Conservation (phyloP, 371 early-diverging fungal genomes). For the Choanephora cucurbitarum region DNA sequence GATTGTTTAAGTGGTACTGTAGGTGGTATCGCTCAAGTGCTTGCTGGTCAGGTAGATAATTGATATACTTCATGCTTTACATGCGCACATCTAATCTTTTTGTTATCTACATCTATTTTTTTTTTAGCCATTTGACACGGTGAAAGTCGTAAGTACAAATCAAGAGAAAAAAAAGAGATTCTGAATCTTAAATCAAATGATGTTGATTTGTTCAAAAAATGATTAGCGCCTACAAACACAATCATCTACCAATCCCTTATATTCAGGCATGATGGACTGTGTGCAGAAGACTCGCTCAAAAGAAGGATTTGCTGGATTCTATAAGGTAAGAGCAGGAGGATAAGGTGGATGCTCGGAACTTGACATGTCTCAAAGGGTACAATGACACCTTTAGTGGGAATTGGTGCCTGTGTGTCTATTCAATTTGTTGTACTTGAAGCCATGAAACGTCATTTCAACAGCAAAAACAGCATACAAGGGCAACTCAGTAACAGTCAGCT, state of each 20-base stretch:
- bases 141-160: slow-evolving; percentile 72
- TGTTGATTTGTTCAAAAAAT: slow-evolving; percentile 4
- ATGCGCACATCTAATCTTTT: slow-evolving; percentile 1
- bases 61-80: neutral
- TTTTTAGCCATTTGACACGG: slow-evolving; percentile 78
- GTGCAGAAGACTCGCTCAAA: slow-evolving; percentile 67
- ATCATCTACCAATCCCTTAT: slow-evolving; percentile 64
- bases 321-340: slow-evolving; percentile 52
- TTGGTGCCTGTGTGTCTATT: slow-evolving; percentile 82
- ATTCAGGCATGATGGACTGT: slow-evolving; percentile 76
- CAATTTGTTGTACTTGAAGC: slow-evolving; percentile 76
- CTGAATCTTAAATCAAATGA: neutral
- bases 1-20: slow-evolving; percentile 78
- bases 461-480: slow-evolving; percentile 40
- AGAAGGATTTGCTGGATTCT: slow-evolving; percentile 78
- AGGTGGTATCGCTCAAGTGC: slow-evolving; percentile 79
- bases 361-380: slow-evolving; percentile 54
- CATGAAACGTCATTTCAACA: slow-evolving; percentile 71
- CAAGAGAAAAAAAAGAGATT: slow-evolving; percentile 6
- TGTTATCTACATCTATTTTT: slow-evolving; percentile 15
- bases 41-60: slow-evolving; percentile 70
- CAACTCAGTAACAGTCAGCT: slow-evolving; percentile 66
- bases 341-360: neutral
- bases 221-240: slow-evolving; percentile 84
- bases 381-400: slow-evolving; percentile 76